A percentile compares a stretch with the other conserved stretches of the same genome.
These are phyloP conservation scores for Boletus subparvulus DNA, from an alignment of 768 basidiomycete species.

Conservation along the genomic window DNA sequence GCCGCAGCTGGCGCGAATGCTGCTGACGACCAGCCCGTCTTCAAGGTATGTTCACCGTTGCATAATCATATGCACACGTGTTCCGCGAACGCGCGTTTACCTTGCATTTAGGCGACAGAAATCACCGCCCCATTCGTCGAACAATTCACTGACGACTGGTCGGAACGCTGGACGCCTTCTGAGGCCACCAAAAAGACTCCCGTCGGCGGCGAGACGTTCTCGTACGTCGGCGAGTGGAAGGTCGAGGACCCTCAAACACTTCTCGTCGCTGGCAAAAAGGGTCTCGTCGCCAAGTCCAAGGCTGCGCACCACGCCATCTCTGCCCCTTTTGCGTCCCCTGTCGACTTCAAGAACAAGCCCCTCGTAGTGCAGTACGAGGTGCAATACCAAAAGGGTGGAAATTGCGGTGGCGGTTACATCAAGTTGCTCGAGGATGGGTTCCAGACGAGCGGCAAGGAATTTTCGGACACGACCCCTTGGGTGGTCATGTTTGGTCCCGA, in stretches of 20 bases:
- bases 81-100: slow-evolving; percentile 5
- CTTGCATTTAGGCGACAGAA: slow-evolving; percentile 55
- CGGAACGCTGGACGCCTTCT: slow-evolving; percentile 92
- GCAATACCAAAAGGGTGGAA: slow-evolving; percentile 98
- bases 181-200: slow-evolving; percentile 98
- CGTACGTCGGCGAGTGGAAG: slow-evolving; percentile 96
- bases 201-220: slow-evolving; percentile 93
- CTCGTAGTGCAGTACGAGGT: slow-evolving; percentile 98
- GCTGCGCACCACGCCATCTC: slow-evolving; percentile 99
- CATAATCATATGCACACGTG: slow-evolving; percentile 7
- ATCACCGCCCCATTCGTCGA: slow-evolving; percentile 91
- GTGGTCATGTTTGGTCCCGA: slow-evolving; percentile 98
- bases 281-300: slow-evolving; percentile 93
- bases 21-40: slow-evolving; percentile 60
- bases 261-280: slow-evolving; percentile 82
- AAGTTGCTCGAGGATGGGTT: slow-evolving; percentile 94
- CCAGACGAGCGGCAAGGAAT: slow-evolving; percentile 91
- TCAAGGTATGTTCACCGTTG: slow-evolving; percentile 53
- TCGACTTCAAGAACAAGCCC: slow-evolving; percentile 81
- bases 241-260: slow-evolving; percentile 84
- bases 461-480: slow-evolving; percentile 92
- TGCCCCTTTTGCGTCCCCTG: slow-evolving; percentile 74
- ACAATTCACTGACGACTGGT: slow-evolving; percentile 92
- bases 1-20: slow-evolving; percentile 65
- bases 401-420: slow-evolving; percentile 98